Evolutionary conservation across 352 stramenopile species (phyloP), one percentile per base, ranked within the genome.

Genomic region (Phytopythium boreale): DNA sequence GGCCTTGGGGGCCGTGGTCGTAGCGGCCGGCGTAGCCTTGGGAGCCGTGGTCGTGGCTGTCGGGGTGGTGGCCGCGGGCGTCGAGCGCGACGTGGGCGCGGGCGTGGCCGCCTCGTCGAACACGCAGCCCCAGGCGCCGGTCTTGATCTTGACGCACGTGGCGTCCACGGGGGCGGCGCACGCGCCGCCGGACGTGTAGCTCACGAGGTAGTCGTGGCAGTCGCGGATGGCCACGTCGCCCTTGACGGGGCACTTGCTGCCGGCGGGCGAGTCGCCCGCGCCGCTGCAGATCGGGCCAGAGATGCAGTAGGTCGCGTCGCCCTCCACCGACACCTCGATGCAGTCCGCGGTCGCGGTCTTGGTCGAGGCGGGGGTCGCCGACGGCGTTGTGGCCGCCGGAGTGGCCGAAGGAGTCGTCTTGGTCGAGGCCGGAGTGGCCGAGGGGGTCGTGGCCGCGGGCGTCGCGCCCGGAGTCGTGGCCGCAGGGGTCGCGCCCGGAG

Each of bases 291-390:
- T 78, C 2, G 79, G 69, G 27, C 80, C 84, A 12, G 67, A 53
- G 50, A 91, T 85, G 69, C 82, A 91, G 68, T 90, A 92, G 20
- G 85, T 92, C 29, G 82, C 85, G 61, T 92, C 82, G 1, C 76
- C 67, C 55, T 90, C 76, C 24, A 93, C 82, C 15, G 77, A 90
- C 39, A 92, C 77, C 24, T 88, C 62, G 0, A 72, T 80, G 68
- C 82, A 91, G 56, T 63, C 71, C 24, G 66, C 46, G n/a, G 68
- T 58, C 31, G 66, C 51, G 51, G 61, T 64, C 37, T 55, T 72
- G 41, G 70, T 72, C 14, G 63, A 41, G 34, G 62, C 58, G 11
- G 62, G 62, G 4, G 51, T 61, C 26, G 49, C 37, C 24, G 52
- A 68, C 0, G 70, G 56, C 11, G 59, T 68, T 19, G 62, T 63